Conservation (phyloP, 805 yeast genomes). For the Barnettozyma sp. region DNA sequence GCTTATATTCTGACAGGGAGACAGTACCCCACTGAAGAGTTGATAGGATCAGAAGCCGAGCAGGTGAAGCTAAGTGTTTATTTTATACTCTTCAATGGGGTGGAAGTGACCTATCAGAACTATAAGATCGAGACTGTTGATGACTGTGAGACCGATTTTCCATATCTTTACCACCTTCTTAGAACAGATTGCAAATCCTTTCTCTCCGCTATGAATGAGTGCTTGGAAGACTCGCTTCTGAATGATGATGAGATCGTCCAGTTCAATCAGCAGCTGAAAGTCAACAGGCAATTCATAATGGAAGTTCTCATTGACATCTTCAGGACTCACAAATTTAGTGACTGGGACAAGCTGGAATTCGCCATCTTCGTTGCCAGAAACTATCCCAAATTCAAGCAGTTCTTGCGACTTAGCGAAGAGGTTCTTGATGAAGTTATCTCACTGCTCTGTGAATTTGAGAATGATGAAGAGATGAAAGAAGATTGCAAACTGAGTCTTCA, state of each 20-base stretch:
- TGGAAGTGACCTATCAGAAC: conserved; percentile 26
- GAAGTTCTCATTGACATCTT: conserved; percentile 62
- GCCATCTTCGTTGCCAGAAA: conserved; percentile 74
- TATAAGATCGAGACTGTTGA: conserved; percentile 29
- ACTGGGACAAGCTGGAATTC: conserved; percentile 31
- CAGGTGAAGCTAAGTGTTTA: conserved; percentile 47
- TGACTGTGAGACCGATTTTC: conserved; percentile 41
- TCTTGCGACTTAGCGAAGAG: conserved; percentile 62
- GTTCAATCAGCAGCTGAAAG: conserved; percentile 23
- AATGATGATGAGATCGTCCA: conserved; percentile 48
- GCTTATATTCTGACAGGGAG: conserved; percentile 69
- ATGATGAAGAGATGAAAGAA: conserved; percentile 26
- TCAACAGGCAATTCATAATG: conserved; percentile 71
- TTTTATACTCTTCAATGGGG: conserved; percentile 52
- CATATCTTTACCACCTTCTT: conserved; percentile 58
- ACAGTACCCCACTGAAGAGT: conserved; percentile 66
- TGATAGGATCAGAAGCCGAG: conserved; percentile 30
- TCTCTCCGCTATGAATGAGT: conserved; percentile 67
- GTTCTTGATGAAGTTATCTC: conserved; percentile 42
- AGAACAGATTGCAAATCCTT: conserved; percentile 49
- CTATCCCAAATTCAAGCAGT: conserved; percentile 80
- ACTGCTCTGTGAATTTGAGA: conserved; percentile 39
- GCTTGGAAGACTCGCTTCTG: conserved; percentile 71
- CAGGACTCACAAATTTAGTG: conserved; percentile 30
- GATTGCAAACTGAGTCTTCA: conserved; percentile 76